Evolutionary conservation across 805 yeast species (phyloP).

Genomic region (Lachancea fermentati): DNA sequence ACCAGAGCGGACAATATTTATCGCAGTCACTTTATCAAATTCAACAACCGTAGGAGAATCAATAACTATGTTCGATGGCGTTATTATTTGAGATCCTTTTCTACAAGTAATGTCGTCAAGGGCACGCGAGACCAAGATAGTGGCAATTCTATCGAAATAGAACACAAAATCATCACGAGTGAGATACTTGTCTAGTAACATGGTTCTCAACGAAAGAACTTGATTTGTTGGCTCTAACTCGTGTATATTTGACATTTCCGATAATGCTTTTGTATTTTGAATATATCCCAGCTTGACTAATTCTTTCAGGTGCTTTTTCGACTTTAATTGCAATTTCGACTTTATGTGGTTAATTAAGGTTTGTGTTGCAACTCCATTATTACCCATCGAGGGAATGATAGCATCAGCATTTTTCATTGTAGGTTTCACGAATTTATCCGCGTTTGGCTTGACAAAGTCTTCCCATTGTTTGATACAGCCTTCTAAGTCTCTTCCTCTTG

Average conservation of each 20-base stretch:
- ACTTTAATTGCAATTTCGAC: slow-evolving; percentile 61
- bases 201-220: slow-evolving; percentile 63
- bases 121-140: slow-evolving; percentile 62
- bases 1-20: slow-evolving; percentile 82
- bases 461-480: slow-evolving; percentile 91
- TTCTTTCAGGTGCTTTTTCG: slow-evolving; percentile 59
- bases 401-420: slow-evolving; percentile 78
- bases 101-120: slow-evolving; percentile 47
- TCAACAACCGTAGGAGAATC: slow-evolving; percentile 26
- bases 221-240: slow-evolving; percentile 52
- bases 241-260: slow-evolving; percentile 20
- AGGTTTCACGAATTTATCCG: slow-evolving; percentile 67
- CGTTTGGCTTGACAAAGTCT: slow-evolving; percentile 85
- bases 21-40: slow-evolving; percentile 55
- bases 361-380: slow-evolving; percentile 72
- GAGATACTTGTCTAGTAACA: slow-evolving; percentile 51
- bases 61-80: slow-evolving; percentile 36
- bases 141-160: slow-evolving; percentile 78
- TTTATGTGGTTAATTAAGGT: slow-evolving; percentile 75
- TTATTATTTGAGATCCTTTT: slow-evolving; percentile 33
- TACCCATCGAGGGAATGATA: slow-evolving; percentile 86
- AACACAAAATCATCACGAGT: slow-evolving; percentile 75
- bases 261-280: slow-evolving; percentile 8
- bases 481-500: slow-evolving; percentile 75
- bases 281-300: slow-evolving; percentile 43